Percentiles rank a stretch among this genome's conserved stretches.
These are phyloP conservation scores for Camellia sinensis DNA, from an alignment of 148 eudicot genomes.

Conservation along the genomic window DNA sequence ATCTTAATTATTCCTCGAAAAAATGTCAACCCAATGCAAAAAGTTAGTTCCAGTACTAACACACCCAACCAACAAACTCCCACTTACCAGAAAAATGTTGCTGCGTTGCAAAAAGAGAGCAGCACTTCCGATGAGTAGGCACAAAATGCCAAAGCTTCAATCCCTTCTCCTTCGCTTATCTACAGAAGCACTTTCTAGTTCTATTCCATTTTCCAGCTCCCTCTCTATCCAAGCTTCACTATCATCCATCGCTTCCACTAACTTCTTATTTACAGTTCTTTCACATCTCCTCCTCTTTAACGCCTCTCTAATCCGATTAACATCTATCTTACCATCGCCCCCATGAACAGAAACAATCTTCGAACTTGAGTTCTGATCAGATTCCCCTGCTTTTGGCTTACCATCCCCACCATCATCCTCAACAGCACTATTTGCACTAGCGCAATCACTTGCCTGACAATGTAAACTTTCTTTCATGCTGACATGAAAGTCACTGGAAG, in stretches of 20 bases:
- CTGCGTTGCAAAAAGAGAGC: not conserved
- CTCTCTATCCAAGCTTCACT: constrained; percentile 54
- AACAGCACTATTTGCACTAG: constrained; percentile 42
- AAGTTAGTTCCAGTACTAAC: not conserved
- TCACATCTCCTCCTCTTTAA: constrained; percentile 35
- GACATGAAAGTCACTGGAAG: constrained; percentile 10
- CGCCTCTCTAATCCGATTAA: constrained; percentile 42
- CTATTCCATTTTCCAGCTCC: constrained; percentile 60
- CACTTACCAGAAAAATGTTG: not conserved
- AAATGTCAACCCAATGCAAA: not conserved
- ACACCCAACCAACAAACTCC: not conserved
- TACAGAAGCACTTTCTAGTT: constrained; percentile 24
- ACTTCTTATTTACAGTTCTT: constrained; percentile 24
- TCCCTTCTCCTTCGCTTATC: constrained; percentile 28
- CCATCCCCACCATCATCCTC: constrained; percentile 41
- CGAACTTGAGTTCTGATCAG: constrained; percentile 17
- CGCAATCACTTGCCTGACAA: constrained; percentile 35
- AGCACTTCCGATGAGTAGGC: not conserved
- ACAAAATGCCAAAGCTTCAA: constrained; percentile 6
- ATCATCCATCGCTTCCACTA: constrained; percentile 14
- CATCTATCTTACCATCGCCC: constrained; percentile 31
- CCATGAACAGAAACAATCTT: constrained; percentile 28
- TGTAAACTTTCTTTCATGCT: constrained; percentile 13
- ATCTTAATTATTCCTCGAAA: not conserved
- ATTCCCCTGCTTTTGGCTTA: constrained; percentile 16